Percentiles rank a stretch among this genome's conserved stretches.
These are phyloP conservation scores for Mycena vitilis DNA, from an alignment of 768 basidiomycete species.

Conservation along the genomic window DNA sequence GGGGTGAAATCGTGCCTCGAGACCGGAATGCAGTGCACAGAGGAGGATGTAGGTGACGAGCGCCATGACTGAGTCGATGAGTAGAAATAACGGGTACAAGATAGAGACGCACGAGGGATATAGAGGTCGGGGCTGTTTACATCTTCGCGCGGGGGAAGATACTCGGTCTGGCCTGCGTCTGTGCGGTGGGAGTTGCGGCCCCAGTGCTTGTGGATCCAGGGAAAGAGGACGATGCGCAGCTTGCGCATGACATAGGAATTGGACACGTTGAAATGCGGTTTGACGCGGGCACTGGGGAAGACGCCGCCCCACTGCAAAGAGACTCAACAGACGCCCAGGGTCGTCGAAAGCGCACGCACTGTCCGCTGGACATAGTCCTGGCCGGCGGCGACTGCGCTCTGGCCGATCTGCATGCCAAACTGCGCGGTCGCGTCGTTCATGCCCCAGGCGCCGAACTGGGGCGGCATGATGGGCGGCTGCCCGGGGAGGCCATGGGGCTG, in stretches of 20 bases:
- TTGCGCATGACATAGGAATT: conserved; percentile 96
- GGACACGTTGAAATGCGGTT: conserved; percentile 95
- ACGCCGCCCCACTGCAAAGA: conserved; percentile 77
- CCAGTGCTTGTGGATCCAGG: conserved; percentile 95
- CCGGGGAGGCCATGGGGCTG: conserved; percentile 51
- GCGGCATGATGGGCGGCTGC: conserved; percentile 47
- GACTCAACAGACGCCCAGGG: conserved; percentile 23
- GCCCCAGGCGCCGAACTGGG: conserved; percentile 81
- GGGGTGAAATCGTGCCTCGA: conserved; percentile 87
- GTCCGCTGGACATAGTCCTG: conserved; percentile 97
- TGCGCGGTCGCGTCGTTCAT: conserved; percentile 95
- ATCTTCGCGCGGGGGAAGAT: conserved; percentile 91
- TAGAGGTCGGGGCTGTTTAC: conserved; percentile 97
- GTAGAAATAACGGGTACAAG: conserved; percentile 19
- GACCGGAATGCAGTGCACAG: conserved; percentile 85
- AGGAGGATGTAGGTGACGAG: conserved; percentile 95
- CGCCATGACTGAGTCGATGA: conserved; percentile 79
- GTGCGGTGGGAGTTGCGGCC: conserved; percentile 73
- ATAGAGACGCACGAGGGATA: conserved; percentile 77
- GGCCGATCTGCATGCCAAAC: conserved; percentile 95
- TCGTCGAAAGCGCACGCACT: conserved; percentile 57
- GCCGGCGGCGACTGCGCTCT: conserved; percentile 90
- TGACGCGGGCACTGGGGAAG: conserved; percentile 80
- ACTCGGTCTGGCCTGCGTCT: conserved; percentile 79
- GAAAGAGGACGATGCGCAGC: conserved; percentile 89